These are phyloP conservation scores for Populus tremula DNA, from an alignment of 345 rosid species.

Conservation along the genomic window DNA sequence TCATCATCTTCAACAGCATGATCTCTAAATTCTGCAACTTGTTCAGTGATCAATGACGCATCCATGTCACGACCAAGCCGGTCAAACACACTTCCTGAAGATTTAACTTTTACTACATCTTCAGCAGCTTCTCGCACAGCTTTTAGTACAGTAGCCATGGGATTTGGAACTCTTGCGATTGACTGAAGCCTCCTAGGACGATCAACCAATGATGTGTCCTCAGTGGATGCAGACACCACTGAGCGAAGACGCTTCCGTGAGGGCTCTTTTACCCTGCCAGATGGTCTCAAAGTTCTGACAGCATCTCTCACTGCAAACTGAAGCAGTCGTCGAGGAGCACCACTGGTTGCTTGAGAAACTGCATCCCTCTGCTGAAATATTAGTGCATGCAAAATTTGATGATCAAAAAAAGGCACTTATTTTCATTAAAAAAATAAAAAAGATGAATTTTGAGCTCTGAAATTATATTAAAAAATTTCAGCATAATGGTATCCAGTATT, in stretches of 20 bases:
- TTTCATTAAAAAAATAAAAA: not conserved
- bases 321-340: conserved; percentile 83
- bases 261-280: conserved; percentile 48
- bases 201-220: conserved; percentile 37
- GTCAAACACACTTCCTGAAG: conserved; percentile 85
- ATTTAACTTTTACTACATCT: conserved; percentile 57
- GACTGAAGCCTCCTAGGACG: conserved; percentile 58
- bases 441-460: not conserved
- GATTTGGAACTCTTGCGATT: conserved; percentile 63
- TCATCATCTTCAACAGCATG: conserved; percentile 42
- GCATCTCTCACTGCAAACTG: conserved; percentile 98
- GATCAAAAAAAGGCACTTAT: not conserved
- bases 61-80: conserved; percentile 60
- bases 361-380: conserved; percentile 58
- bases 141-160: conserved; percentile 73
- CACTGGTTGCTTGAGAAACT: conserved; percentile 43
- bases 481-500: not conserved
- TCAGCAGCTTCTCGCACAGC: conserved; percentile 92
- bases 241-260: conserved; percentile 80
- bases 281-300: conserved; percentile 58
- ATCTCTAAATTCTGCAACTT: conserved; percentile 32
- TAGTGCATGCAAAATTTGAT: conserved; percentile 6
- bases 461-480: not conserved
- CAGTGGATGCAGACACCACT: conserved; percentile 63
- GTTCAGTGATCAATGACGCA: conserved; percentile 34